Percentiles rank a stretch among this genome's conserved stretches.
These are phyloP conservation scores for Wickerhamiella azymoides DNA, from an alignment of 805 yeast genomes.

Conservation along the genomic window DNA sequence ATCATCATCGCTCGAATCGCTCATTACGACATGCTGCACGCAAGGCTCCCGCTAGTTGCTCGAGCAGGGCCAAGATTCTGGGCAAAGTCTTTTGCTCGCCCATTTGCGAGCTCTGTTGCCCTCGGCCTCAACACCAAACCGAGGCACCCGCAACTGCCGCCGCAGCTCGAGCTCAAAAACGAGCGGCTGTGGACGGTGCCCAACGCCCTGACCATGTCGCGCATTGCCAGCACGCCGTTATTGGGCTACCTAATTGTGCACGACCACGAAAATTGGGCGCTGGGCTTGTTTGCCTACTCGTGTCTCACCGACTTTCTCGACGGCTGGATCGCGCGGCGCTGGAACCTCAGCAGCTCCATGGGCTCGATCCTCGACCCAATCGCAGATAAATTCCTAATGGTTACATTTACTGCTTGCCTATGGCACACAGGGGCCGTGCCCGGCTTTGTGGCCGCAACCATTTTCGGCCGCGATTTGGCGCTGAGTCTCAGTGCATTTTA, in stretches of 20 bases:
- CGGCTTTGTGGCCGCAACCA: conserved; percentile 36
- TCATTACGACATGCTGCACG: background rate
- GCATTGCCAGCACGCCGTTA: conserved; percentile 71
- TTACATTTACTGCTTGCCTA: conserved; percentile 66
- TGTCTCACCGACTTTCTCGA: conserved; percentile 85
- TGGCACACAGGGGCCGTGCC: conserved; percentile 63
- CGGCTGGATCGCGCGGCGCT: conserved; percentile 79
- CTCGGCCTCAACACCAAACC: no score
- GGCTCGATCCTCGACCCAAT: conserved; percentile 91
- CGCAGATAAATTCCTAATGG: conserved; percentile 88
- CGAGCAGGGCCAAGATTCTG: no score
- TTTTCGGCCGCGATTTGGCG: conserved; percentile 71
- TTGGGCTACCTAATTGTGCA: conserved; percentile 67
- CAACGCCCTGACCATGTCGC: conserved; percentile 63
- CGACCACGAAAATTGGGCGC: conserved; percentile 49
- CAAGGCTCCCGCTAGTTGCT: background rate
- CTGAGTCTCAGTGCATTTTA: conserved; percentile 60
- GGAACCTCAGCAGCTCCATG: conserved; percentile 58
- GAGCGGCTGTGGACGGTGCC: conserved; percentile 74
- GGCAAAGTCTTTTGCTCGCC: no score
- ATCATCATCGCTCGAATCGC: conserved; percentile 1
- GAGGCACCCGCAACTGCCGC: no score
- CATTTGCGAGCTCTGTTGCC: no score
- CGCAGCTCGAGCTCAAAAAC: background rate
- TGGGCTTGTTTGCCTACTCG: conserved; percentile 66